A percentile compares a stretch with the other conserved stretches of the same genome.
phyloP scores from a whole-genome alignment of 2,329 filamentous ascomycete genomes.

The Cryphonectria parasitica region DNA sequence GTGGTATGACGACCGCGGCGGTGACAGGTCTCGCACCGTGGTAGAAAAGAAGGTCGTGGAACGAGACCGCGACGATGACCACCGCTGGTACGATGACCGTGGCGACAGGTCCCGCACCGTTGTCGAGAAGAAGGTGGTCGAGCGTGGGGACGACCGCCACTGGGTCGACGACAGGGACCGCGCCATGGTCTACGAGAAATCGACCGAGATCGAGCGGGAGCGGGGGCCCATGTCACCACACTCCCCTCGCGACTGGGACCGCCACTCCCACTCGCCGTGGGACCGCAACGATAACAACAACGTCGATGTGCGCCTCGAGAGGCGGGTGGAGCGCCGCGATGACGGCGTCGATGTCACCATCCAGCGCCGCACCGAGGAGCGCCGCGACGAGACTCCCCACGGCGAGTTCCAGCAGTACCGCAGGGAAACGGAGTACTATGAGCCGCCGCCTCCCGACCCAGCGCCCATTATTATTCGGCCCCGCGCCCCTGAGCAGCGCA shows the following conservation, averaged over 20 bases:
- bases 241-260: slow-evolving; percentile 39
- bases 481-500: slow-evolving; percentile 60
- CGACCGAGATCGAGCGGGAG: slow-evolving; percentile 47
- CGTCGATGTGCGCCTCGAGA: slow-evolving; percentile 48
- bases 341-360: slow-evolving; percentile 56
- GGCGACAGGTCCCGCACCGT: slow-evolving; percentile 35
- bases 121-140: slow-evolving; percentile 40
- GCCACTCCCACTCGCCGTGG: slow-evolving; percentile 38
- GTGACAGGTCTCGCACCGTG: slow-evolving; percentile 28
- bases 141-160: slow-evolving; percentile 42
- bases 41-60: slow-evolving; percentile 29
- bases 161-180: slow-evolving; percentile 39
- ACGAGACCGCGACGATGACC: slow-evolving; percentile 18
- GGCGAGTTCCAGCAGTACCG: slow-evolving; percentile 62
- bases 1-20: slow-evolving; percentile 30
- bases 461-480: slow-evolving; percentile 61
- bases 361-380: slow-evolving; percentile 58
- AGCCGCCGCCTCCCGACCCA: slow-evolving; percentile 48
- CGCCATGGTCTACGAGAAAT: slow-evolving; percentile 48
- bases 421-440: slow-evolving; percentile 66
- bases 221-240: slow-evolving; percentile 34
- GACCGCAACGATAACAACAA: slow-evolving; percentile 46
- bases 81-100: slow-evolving; percentile 26
- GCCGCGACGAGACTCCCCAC: slow-evolving; percentile 48
- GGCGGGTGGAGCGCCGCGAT: slow-evolving; percentile 46